Conservation (phyloP, 192 early-diverging fungal genomes). For the Coemansia sp. region DNA sequence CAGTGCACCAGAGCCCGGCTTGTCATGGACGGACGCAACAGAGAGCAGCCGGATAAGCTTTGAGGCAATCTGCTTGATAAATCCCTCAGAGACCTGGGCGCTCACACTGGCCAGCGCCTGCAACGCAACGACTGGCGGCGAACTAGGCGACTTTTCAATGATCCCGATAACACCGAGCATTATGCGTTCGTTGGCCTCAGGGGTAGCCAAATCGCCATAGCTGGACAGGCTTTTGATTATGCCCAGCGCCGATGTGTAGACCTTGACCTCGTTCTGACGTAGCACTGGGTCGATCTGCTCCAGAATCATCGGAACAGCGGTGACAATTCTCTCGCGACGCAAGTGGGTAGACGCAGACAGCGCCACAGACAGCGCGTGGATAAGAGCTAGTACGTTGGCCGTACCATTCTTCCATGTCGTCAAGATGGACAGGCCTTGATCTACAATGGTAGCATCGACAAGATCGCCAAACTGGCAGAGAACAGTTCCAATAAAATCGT, state of each 20-base stretch:
- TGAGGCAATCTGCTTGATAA: background rate
- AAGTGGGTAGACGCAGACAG: slow-evolving; percentile 27
- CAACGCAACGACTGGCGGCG: slow-evolving; percentile 35
- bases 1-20: slow-evolving; percentile 22
- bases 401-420: slow-evolving; percentile 16
- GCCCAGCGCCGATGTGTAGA: slow-evolving; percentile 17
- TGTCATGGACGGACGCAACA: slow-evolving; percentile 29
- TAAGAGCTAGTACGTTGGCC: slow-evolving; percentile 2
- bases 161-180: slow-evolving; percentile 22
- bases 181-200: slow-evolving; percentile 4
- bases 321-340: slow-evolving; percentile 15
- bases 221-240: slow-evolving; percentile 28
- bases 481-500: slow-evolving; percentile 21
- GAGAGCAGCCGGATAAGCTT: slow-evolving; percentile 28
- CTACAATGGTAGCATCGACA: slow-evolving; percentile 10
- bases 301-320: slow-evolving; percentile 11
- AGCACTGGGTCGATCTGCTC: slow-evolving; percentile 19
- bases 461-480: slow-evolving; percentile 34
- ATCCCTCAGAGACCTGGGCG: slow-evolving; percentile 18
- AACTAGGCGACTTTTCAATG: slow-evolving; percentile 25
- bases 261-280: slow-evolving; percentile 6
- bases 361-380: slow-evolving; percentile 20
- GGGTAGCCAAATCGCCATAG: slow-evolving; percentile 22
- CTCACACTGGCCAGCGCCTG: slow-evolving; percentile 35
- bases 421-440: slow-evolving; percentile 11